Conservation (phyloP, 139 green algal species). For the Parachlorella kessleri region DNA sequence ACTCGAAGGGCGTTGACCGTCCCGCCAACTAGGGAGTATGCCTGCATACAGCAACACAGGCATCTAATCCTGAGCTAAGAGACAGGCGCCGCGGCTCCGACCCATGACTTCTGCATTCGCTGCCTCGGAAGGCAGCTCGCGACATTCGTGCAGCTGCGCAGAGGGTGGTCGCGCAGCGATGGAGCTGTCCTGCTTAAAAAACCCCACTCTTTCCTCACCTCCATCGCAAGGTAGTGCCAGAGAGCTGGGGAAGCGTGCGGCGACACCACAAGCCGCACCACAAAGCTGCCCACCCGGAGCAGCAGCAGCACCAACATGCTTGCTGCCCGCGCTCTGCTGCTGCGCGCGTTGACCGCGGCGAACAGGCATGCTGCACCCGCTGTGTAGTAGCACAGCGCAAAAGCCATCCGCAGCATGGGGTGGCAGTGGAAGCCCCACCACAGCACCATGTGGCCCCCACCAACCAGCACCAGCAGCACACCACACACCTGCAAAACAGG, state of each 20-base stretch:
- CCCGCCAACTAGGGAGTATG: slow-evolving; percentile 34
- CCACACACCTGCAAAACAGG: slow-evolving; percentile 46
- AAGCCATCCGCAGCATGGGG: slow-evolving; percentile 1
- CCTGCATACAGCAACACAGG: slow-evolving; percentile 22
- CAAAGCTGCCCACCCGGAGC: slow-evolving; percentile 16
- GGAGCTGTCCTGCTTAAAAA: too few relatives aligned
- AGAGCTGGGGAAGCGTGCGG: slow-evolving; percentile 12
- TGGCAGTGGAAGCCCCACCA: slow-evolving; percentile 45
- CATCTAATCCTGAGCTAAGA: too few relatives aligned
- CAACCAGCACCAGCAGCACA: slow-evolving; percentile 46
- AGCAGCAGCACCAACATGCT: slow-evolving; percentile 42
- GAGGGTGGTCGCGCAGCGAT: too few relatives aligned
- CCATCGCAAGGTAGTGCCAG: slow-evolving; percentile 30
- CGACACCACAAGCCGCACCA: slow-evolving; percentile 3
- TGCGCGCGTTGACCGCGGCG: slow-evolving; percentile 17
- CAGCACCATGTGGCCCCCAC: slow-evolving; percentile 26
- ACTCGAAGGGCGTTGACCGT: slow-evolving; percentile 42
- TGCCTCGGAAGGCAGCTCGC: too few relatives aligned
- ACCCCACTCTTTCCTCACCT: too few relatives aligned
- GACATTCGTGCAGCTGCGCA: too few relatives aligned
- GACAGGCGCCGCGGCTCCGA: too few relatives aligned
- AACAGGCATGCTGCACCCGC: slow-evolving; percentile 12
- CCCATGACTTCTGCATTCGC: too few relatives aligned
- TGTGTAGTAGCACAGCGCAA: slow-evolving; percentile 23
- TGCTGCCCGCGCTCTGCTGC: slow-evolving; percentile 1